These are phyloP conservation scores for Podila verticillata DNA, from an alignment of 192 early-diverging fungal genomes.

Conservation along the genomic window DNA sequence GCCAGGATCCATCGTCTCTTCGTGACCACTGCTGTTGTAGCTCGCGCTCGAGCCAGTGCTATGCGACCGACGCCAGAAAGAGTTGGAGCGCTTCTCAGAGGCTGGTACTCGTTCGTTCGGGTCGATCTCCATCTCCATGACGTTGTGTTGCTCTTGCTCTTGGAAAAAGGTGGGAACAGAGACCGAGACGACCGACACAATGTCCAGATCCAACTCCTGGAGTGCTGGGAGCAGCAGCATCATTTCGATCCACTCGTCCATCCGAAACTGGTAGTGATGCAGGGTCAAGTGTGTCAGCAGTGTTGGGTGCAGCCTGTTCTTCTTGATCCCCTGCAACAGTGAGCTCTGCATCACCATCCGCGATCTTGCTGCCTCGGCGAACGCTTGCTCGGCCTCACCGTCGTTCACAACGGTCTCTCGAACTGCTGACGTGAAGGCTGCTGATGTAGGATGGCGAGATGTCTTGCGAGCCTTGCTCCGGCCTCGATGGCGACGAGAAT, in stretches of 20 bases:
- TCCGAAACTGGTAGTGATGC: conserved; percentile 19
- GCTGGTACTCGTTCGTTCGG: too few relatives aligned
- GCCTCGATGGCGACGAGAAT: too few relatives aligned
- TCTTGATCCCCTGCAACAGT: conserved; percentile 17
- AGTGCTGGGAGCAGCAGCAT: conserved; percentile 18
- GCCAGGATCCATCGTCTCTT: too few relatives aligned
- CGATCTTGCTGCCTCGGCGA: too few relatives aligned
- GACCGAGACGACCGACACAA: conserved; percentile 1
- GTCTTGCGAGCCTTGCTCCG: not conserved
- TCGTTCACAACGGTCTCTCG: not conserved
- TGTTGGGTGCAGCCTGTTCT: not conserved
- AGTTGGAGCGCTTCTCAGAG: too few relatives aligned
- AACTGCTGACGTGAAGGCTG: conserved; percentile 7
- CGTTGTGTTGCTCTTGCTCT: not conserved
- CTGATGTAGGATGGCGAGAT: not conserved
- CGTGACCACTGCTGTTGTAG: too few relatives aligned
- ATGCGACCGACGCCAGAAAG: too few relatives aligned
- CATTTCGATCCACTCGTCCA: conserved; percentile 29
- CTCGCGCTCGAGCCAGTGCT: too few relatives aligned
- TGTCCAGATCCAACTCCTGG: conserved; percentile 17
- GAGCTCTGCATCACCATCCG: conserved; percentile 9
- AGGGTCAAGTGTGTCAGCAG: conserved; percentile 25
- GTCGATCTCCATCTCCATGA: not conserved
- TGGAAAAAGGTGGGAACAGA: not conserved
- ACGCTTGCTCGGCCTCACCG: not conserved